Base-by-base conservation (phyloP, 345 rosid species). In the Geranium brycei region DNA sequence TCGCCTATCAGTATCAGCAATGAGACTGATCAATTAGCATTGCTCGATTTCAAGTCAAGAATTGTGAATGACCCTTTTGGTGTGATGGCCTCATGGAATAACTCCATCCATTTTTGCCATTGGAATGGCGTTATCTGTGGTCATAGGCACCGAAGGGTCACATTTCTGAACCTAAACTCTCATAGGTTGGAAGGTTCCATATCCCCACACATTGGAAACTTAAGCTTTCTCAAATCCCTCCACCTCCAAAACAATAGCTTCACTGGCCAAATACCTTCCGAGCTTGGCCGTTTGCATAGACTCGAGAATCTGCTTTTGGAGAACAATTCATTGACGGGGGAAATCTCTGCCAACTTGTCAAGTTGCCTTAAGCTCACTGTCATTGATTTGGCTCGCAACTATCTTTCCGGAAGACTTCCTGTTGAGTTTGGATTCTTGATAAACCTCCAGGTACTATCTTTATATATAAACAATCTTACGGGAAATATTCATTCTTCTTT, bases 401-500 rank as follows among this genome's bases (percentile, higher is more conserved):
- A 17, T 3, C 58, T 67, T 6, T 23, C 0, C 2, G 66, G 74
- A 17, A 28, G 23, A 38, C 64, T 78, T 62, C 80, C 80, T 4
- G 17, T 0, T 5, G 68, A 70, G 0, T 23, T 77, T n/a, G 67
- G 62, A 3, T 65, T 62, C 5, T 8, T 80, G 56, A 0, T 1
- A 1, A 72, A 74, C 14, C 78, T 78, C 10, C 14, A 0, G 0
- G 0, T 0, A 0, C 32, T 76, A 14, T 0, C 0, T 12, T 7
- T 64, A 13, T 1, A 0, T 35, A 0, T 0, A 8, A 80, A 68
- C 57, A 64, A 72, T 57, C 47, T 82, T 8, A 65, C 28, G 0
- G 82, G 79, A 59, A 60, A 59, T 1, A 32, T 80, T 23, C 75
- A 76, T 28, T 28, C 65, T 18, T 63, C 62, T n/a, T 8, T 73